phyloP scores from a whole-genome alignment of 73 alveolate genomes.

The Paramecium sexaurelia region DNA sequence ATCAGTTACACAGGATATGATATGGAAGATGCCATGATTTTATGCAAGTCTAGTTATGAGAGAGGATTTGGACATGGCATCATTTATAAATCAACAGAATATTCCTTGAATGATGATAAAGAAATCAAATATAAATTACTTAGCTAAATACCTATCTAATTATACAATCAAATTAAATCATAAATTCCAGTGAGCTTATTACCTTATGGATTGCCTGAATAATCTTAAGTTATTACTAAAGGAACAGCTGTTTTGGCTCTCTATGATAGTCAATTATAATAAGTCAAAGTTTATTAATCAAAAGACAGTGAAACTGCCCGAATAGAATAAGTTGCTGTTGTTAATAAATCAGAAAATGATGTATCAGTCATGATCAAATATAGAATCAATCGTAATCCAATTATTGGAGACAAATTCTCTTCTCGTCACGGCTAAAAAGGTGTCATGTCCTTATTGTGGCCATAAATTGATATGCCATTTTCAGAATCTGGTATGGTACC shows the following conservation, averaged over 20 bases:
- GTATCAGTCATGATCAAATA: constrained; percentile 82
- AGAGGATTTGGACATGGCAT: constrained; percentile 99
- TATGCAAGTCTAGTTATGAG: constrained; percentile 98
- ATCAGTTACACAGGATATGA: constrained; percentile 99
- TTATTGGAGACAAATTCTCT: constrained; percentile 99
- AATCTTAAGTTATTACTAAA: constrained; percentile 82
- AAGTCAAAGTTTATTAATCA: constrained; percentile 76
- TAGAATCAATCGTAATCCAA: constrained; percentile 96
- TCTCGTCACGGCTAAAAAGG: constrained; percentile 99
- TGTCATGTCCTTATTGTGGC: constrained; percentile 98
- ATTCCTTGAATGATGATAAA: constrained; percentile 1
- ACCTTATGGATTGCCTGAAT: constrained; percentile 94
- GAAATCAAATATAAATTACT: background rate
- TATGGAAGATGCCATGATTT: constrained; percentile 99
- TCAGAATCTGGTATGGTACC: constrained; percentile 99
- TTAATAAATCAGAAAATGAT: constrained; percentile 78
- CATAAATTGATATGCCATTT: constrained; percentile 98
- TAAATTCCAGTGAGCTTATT: constrained; percentile 83
- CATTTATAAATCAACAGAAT: constrained; percentile 84
- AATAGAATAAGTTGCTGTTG: constrained; percentile 84
- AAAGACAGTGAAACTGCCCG: constrained; percentile 96
- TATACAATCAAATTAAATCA: constrained; percentile 67
- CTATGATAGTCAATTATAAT: constrained; percentile 77
- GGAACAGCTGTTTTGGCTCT: constrained; percentile 90
- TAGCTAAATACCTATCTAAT: background rate